A percentile compares a stretch with the other conserved stretches of the same genome.
phyloP scores from a whole-genome alignment of 2,329 filamentous ascomycete genomes.

The Curvularia eragrostidis region DNA sequence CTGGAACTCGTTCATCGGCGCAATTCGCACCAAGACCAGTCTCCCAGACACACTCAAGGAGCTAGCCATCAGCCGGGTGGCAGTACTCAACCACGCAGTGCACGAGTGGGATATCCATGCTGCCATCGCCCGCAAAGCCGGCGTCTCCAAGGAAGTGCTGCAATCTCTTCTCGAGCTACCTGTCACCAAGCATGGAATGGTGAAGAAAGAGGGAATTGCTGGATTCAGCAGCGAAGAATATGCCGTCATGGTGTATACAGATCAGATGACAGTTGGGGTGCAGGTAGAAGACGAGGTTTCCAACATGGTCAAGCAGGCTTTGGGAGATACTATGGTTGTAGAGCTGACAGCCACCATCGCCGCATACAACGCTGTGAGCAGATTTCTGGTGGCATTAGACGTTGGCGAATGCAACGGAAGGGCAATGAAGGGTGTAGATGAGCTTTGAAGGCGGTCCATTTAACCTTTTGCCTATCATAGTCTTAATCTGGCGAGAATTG shows the following conservation, averaged over 20 bases:
- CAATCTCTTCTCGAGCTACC: slow-evolving; percentile 49
- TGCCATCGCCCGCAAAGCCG: slow-evolving; percentile 66
- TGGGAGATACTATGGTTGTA: slow-evolving; percentile 75
- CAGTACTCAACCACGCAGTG: slow-evolving; percentile 79
- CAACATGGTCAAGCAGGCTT: slow-evolving; percentile 64
- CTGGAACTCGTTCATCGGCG: slow-evolving; percentile 66
- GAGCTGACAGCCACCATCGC: slow-evolving; percentile 82
- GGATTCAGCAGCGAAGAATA: slow-evolving; percentile 58
- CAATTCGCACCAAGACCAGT: slow-evolving; percentile 62
- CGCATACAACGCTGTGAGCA: slow-evolving; percentile 83
- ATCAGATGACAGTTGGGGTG: slow-evolving; percentile 83
- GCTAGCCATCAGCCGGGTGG: slow-evolving; percentile 82
- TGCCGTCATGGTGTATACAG: slow-evolving; percentile 74
- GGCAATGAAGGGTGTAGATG: slow-evolving; percentile 42
- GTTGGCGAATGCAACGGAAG: slow-evolving; percentile 56
- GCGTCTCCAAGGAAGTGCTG: slow-evolving; percentile 67
- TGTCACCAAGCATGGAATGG: slow-evolving; percentile 25
- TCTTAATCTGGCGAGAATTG: neutral
- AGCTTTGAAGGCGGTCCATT: slow-evolving; percentile 25
- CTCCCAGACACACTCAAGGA: slow-evolving; percentile 67
- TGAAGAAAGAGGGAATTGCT: slow-evolving; percentile 48
- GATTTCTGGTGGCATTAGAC: slow-evolving; percentile 82
- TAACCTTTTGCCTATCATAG: neutral
- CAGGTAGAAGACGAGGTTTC: slow-evolving; percentile 73
- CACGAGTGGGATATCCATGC: slow-evolving; percentile 87